Base-by-base conservation (phyloP, 345 rosid genomes). In the Theobroma cacao region DNA sequence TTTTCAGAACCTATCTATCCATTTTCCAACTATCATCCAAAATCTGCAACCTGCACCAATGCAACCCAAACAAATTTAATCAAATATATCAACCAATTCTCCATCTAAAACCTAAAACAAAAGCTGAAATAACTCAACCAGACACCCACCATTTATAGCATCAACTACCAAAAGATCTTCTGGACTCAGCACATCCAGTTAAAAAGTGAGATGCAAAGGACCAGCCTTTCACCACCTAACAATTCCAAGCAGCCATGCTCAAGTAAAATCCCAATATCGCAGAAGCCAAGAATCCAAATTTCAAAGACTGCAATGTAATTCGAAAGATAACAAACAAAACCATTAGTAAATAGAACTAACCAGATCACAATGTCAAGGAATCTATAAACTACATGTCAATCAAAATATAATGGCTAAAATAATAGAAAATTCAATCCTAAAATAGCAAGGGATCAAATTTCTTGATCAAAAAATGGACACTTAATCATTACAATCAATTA, bases 21-120 rank as follows among this genome's bases (percentile, higher is more conserved):
- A 13, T 38, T 53, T 22, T 14, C 50, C 7, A 9, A 15, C 65
- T 56, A 36, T 22, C 22, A 74, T 15, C 66, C 52, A 24, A 74
- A 58, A 40, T 7, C 48, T 59, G 40, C 66, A 38, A 38, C 67
- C 77, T 58, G 67, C 33, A 74, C 34, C 53, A 40, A 73, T 52
- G 17, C 34, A 31, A 33, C 31, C 58, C 60, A 72, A 71, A 71
- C 28, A 71, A 71, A 30, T 24, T 68, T 28, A 45, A 3, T 50
- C 43, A 71, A 34, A 50, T 31, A 50, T 17, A 53, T 30, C 45
- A n/a, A 34, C 40, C 5, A 3, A 53, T 33, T 34, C 62, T 53
- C 47, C 33, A 53, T n/a, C 45, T 55, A 22, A 36, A 72, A 20
- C 76, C 24, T 38, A 31, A 56, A 13, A 56, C 5, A 24, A 59